Evolutionary conservation across 768 basidiomycete species (phyloP).

Genomic region (Suillus cothurnatus): DNA sequence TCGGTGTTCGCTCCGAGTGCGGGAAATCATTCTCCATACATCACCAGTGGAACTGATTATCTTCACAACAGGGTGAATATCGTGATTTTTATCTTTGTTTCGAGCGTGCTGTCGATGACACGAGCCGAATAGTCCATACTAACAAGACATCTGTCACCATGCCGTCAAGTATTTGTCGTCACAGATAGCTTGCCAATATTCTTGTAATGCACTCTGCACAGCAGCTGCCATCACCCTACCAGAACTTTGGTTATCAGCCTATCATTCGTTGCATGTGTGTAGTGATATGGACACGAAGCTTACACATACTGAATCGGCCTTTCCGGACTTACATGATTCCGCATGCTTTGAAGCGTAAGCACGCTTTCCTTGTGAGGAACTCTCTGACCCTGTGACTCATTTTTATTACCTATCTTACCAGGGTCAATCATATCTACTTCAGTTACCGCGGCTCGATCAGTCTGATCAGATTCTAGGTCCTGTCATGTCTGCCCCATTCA

Average conservation of each 20-base stretch:
- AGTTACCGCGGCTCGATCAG: not conserved
- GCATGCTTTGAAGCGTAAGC: not conserved
- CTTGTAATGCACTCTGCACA: too few species aligned
- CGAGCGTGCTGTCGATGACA: not conserved
- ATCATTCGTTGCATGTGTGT: not conserved
- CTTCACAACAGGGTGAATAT: not conserved
- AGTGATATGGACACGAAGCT: not conserved
- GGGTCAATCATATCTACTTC: not conserved
- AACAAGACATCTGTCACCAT: not conserved
- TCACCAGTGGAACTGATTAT: not conserved
- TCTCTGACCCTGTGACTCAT: not conserved
- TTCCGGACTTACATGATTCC: not conserved
- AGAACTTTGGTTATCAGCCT: not conserved
- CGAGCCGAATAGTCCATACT: not conserved
- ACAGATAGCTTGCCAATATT: too few species aligned
- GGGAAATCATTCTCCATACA: not conserved
- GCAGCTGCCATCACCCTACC: not conserved
- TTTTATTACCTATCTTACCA: not conserved
- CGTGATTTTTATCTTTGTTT: not conserved
- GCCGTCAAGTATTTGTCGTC: not conserved
- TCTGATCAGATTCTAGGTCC: not conserved
- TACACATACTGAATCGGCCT: not conserved
- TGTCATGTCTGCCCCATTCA: not conserved
- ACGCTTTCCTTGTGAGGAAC: not conserved
- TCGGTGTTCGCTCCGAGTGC: not conserved